Conservation (phyloP, 116 monocot genomes). For the Phalaenopsis hybrid region DNA sequence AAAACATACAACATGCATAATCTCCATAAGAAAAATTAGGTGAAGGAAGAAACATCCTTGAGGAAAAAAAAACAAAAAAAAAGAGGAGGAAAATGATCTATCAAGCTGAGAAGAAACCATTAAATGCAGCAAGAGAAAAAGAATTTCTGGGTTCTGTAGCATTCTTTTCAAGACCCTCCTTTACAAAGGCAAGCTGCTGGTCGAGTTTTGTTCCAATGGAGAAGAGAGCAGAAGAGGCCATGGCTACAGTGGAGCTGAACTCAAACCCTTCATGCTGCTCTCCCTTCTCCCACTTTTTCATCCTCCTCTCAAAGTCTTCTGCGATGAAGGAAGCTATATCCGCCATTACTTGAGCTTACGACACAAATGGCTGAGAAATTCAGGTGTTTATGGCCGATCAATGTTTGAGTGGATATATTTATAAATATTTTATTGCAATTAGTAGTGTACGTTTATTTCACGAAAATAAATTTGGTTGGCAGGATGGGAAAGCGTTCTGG, state of each 20-base stretch:
- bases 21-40: neutral
- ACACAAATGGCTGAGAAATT: neutral
- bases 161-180: no score
- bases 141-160: no score
- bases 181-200: no score
- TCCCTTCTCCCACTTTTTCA: constrained; percentile 3
- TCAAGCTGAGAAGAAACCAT: no score
- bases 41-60: neutral
- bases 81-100: neutral
- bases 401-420: no score
- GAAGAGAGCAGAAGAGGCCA: neutral
- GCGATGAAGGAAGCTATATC: constrained; percentile 7
- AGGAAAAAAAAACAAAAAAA: neutral
- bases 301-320: constrained; percentile 9
- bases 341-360: neutral
- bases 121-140: no score
- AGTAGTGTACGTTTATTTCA: no score
- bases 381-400: no score
- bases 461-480: neutral
- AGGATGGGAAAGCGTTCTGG: neutral
- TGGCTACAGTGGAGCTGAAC: constrained; percentile 7
- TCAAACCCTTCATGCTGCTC: neutral
- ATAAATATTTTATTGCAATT: no score
- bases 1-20: neutral
- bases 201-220: neutral